Evolutionary conservation across 495 filamentous ascomycete species (phyloP).

Genomic region (Aspergillus homomorphus): DNA sequence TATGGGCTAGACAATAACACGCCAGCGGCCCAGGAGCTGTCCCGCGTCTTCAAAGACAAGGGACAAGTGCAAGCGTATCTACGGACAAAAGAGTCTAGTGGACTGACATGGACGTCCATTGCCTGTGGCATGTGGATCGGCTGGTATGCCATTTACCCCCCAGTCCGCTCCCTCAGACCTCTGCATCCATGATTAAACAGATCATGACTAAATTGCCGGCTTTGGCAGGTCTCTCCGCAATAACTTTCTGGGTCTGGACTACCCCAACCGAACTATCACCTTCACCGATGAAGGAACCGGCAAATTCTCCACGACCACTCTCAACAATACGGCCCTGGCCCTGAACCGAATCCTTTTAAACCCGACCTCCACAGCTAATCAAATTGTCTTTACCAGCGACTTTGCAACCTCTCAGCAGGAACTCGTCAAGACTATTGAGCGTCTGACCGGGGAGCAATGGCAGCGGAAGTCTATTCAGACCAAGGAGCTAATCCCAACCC

Average conservation of each 20-base stretch:
- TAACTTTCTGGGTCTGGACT: slow-evolving; percentile 15
- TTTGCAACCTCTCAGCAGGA: slow-evolving; percentile 11
- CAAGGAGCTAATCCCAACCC: not conserved
- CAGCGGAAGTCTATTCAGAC: slow-evolving; percentile 4
- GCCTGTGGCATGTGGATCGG: slow-evolving; percentile 18
- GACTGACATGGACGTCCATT: slow-evolving; percentile 14
- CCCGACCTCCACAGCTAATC: slow-evolving; percentile 10
- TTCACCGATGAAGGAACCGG: slow-evolving; percentile 10
- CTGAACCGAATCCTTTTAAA: slow-evolving; percentile 9
- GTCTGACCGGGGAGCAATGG: slow-evolving; percentile 11
- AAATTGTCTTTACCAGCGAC: slow-evolving; percentile 14
- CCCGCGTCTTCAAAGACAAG: slow-evolving; percentile 9
- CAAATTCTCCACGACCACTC: slow-evolving; percentile 6
- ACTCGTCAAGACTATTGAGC: slow-evolving; percentile 10
- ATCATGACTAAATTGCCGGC: not conserved
- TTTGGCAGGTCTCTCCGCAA: slow-evolving; percentile 10
- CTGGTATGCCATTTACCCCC: no score
- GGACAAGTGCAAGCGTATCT: slow-evolving; percentile 12
- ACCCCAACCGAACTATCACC: slow-evolving; percentile 5
- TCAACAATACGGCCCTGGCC: slow-evolving; percentile 10
- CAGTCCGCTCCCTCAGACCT: not conserved
- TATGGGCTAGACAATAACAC: slow-evolving; percentile 15
- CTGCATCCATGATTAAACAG: not conserved
- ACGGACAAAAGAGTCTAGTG: slow-evolving; percentile 3
- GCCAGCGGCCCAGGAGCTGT: not conserved